phyloP scores from a whole-genome alignment of 345 rosid species.

The Luvunga scandens region DNA sequence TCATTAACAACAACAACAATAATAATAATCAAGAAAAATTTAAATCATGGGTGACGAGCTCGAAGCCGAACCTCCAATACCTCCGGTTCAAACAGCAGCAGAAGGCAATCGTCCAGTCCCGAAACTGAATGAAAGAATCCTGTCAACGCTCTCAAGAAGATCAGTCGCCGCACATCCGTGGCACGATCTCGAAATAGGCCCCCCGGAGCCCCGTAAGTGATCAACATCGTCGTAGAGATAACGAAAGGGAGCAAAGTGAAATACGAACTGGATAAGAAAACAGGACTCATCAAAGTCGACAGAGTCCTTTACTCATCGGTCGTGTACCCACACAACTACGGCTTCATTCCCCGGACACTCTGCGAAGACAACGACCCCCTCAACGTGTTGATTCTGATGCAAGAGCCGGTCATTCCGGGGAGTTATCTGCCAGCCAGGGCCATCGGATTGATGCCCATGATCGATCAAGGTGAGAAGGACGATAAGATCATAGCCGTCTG shows the following conservation, averaged over 20 bases:
- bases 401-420: conserved; percentile 97
- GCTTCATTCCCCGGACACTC: conserved; percentile 82
- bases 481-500: conserved; percentile 96
- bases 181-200: conserved; percentile 99
- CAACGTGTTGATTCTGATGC: conserved; percentile 90
- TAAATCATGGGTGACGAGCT: background rate
- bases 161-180: conserved; percentile 99
- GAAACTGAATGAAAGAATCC: conserved; percentile 78
- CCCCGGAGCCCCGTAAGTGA: conserved; percentile 71
- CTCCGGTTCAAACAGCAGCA: no score
- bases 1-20: no score
- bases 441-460: conserved; percentile 97
- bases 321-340: conserved; percentile 95
- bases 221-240: conserved; percentile 83
- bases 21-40: background rate
- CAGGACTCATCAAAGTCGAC: conserved; percentile 89
- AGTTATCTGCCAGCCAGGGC: conserved; percentile 91
- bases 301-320: conserved; percentile 81
- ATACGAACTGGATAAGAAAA: conserved; percentile 92
- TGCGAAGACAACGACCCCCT: conserved; percentile 96
- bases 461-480: conserved; percentile 97
- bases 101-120: conserved; percentile 33
- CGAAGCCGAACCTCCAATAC: no score
- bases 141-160: conserved; percentile 79
- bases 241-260: conserved; percentile 95